Base-by-base conservation (phyloP, 2,329 filamentous ascomycete species). In the Fusarium torulosum region DNA sequence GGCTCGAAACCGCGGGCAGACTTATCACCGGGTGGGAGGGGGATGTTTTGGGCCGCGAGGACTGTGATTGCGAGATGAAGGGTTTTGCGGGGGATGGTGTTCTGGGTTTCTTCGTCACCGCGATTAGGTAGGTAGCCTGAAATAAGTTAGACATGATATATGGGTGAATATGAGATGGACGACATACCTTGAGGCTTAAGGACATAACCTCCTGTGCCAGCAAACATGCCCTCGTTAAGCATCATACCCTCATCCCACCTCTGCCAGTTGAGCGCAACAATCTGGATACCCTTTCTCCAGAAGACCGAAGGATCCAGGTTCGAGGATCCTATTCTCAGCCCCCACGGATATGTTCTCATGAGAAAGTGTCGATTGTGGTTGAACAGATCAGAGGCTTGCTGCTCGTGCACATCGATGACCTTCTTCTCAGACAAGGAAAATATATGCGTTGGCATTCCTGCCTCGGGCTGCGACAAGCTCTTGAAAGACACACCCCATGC, bases 231-330 rank as follows among this genome's bases (percentile, higher is more conserved):
- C 75, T 96, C 90, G 75, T 97, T 97, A 15, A 97, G 85, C 95
- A 97, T 97, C 90, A 96, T 96, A 31, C 93, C 94, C 71, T 93
- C 91, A 74, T 97, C 94, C 78, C 91, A 90, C 63, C 90, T 90
- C 78, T 98, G 94, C 93, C 94, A 98, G 79, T 97, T 97, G 63
- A 98, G 82, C 0, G 94, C 94, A 2, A 96, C 93, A 71, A 97
- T 90, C 78, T 97, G 94, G 4, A 96, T 90, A 15, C 94, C 94
- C 67, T 92, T 90, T 31, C 93, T 86, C 94, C 94, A 97, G 78
- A 94, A 96, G 5, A 90, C 85, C 1, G 89, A 87, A 6, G 95
- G 94, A 70, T 97, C 93, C 14, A 96, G 83, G 75, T 97, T 98
- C 1, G 92, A 96, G 0, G 93, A 97, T 62, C 88, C 85, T 52